Percentiles rank a stretch among this genome's conserved stretches.
phyloP scores from a whole-genome alignment of 768 basidiomycete genomes.

The Auricularia cornea region DNA sequence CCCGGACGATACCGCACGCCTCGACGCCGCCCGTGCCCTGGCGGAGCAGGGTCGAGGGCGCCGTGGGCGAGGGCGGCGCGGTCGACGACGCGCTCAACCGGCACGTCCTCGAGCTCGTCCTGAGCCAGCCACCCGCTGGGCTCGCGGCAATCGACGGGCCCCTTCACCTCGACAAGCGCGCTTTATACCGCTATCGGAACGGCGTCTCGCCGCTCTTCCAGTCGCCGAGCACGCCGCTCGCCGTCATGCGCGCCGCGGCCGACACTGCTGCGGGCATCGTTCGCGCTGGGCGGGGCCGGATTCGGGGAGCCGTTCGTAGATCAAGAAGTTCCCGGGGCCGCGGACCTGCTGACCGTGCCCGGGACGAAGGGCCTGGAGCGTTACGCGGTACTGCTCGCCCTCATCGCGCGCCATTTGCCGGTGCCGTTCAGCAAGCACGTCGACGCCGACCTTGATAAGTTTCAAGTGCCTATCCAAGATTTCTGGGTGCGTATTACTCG shows the following conservation, averaged over 20 bases:
- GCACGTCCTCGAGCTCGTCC: too few relatives aligned
- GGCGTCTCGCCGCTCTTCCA: conserved; percentile 31
- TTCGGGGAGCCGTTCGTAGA: conserved; percentile 89
- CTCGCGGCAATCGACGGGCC: conserved; percentile 43
- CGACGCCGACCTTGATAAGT: conserved; percentile 81
- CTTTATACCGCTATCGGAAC: background rate
- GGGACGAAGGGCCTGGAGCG: conserved; percentile 66
- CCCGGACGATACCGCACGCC: too few relatives aligned
- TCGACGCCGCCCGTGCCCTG: too few relatives aligned
- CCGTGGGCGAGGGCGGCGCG: too few relatives aligned
- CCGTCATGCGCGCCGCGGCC: conserved; percentile 85
- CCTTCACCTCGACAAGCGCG: conserved; percentile 50
- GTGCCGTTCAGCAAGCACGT: conserved; percentile 86
- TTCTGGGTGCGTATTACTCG: conserved; percentile 34
- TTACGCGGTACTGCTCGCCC: conserved; percentile 87
- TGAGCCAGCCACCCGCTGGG: too few relatives aligned
- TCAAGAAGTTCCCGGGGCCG: conserved; percentile 48
- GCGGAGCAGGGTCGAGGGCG: too few relatives aligned
- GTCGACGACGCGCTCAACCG: too few relatives aligned
- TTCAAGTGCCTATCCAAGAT: conserved; percentile 84
- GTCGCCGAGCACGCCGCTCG: conserved; percentile 19
- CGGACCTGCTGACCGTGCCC: conserved; percentile 34
- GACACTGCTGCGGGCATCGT: conserved; percentile 85
- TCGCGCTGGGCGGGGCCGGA: conserved; percentile 67
- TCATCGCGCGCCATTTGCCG: conserved; percentile 83